Conservation (phyloP, 208 protist species). For the Leptomonas pyrrhocoris region DNA sequence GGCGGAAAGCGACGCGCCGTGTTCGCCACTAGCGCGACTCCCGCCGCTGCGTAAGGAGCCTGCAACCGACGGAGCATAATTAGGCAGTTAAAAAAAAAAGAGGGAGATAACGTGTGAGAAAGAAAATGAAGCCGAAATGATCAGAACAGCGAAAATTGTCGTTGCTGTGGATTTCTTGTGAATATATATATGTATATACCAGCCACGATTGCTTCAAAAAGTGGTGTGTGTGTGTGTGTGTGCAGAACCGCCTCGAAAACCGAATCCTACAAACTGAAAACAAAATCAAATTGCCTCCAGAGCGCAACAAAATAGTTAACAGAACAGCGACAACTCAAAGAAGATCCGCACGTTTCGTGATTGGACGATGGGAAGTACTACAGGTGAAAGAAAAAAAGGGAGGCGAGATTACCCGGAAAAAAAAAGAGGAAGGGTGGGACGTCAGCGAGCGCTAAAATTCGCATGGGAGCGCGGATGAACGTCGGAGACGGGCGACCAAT, state of each 20-base stretch:
- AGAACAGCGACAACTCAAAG: background rate
- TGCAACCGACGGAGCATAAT: slow-evolving; percentile 18
- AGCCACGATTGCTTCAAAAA: too few relatives aligned
- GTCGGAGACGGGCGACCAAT: too few relatives aligned
- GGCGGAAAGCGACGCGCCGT: background rate
- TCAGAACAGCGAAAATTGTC: too few relatives aligned
- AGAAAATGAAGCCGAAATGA: background rate
- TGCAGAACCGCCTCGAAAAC: background rate
- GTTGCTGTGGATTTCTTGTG: too few relatives aligned
- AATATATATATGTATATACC: background rate
- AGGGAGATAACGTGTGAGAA: slow-evolving; percentile 2
- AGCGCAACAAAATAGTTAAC: too few relatives aligned
- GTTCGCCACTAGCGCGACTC: slow-evolving; percentile 5
- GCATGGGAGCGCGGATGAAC: too few relatives aligned
- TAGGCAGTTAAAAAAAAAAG: background rate
- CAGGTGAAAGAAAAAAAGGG: background rate
- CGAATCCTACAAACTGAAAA: background rate
- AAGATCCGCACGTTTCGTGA: too few relatives aligned
- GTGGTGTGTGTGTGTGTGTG: background rate
- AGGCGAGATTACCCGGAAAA: background rate
- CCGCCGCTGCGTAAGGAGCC: slow-evolving; percentile 5
- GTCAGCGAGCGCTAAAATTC: background rate
- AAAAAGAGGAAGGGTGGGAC: background rate
- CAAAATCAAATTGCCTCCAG: too few relatives aligned
- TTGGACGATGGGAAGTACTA: too few relatives aligned